Percentiles rank a stretch among this genome's conserved stretches.
Evolutionary conservation across 768 basidiomycete species (phyloP).

Genomic region (Termitomyces titanicus): DNA sequence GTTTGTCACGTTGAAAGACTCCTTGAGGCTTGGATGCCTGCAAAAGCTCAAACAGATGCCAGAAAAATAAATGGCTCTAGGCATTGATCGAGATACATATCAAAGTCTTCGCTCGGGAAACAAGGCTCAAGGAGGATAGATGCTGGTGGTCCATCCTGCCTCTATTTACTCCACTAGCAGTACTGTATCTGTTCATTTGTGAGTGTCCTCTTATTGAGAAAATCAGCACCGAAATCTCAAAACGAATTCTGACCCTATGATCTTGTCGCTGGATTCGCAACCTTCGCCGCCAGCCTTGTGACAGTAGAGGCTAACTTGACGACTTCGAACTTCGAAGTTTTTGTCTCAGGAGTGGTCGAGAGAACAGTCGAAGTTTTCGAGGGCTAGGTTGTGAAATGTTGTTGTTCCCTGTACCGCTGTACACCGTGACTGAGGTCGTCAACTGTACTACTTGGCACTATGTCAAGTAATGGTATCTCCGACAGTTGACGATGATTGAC

Average conservation of each 20-base stretch:
- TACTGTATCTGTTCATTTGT: background rate
- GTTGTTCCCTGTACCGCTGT: background rate
- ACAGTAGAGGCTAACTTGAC: too few relatives aligned
- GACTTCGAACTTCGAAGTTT: too few relatives aligned
- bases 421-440: background rate
- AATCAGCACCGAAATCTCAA: too few relatives aligned
- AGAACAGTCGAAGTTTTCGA: too few relatives aligned
- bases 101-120: background rate
- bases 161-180: too few relatives aligned
- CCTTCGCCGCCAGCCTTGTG: background rate
- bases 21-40: background rate
- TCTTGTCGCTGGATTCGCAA: background rate
- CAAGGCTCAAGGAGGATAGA: background rate
- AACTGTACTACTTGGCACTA: background rate
- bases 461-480: background rate
- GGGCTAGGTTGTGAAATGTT: too few relatives aligned
- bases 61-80: background rate
- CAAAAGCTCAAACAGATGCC: background rate
- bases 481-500: background rate
- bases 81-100: background rate
- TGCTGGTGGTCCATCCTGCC: background rate
- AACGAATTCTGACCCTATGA: background rate
- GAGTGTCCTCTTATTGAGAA: background rate
- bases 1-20: background rate
- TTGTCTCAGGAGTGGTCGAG: background rate